phyloP scores from a whole-genome alignment of 129 eudicot genomes.

The Ambrosia trifida region DNA sequence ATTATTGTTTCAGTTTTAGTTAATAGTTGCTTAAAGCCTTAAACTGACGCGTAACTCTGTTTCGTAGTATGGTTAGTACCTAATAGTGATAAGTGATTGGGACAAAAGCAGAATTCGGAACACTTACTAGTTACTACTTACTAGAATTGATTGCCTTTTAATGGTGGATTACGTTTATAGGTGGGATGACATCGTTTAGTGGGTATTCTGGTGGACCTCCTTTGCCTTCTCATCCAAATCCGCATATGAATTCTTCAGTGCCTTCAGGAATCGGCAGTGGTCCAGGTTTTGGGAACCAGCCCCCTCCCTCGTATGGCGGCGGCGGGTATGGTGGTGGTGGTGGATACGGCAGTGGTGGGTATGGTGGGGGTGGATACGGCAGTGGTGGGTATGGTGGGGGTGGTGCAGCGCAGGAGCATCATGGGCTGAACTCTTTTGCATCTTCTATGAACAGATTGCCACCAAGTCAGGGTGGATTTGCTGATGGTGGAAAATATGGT shows the following conservation, averaged over 20 bases:
- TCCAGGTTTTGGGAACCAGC: constrained; percentile 57
- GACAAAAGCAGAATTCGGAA: not conserved
- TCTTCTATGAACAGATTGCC: constrained; percentile 58
- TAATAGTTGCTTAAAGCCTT: not conserved
- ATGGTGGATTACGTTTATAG: constrained; percentile 35
- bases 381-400: constrained; percentile 41
- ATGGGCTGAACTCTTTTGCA: constrained; percentile 40
- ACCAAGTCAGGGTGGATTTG: constrained; percentile 56
- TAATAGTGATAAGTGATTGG: not conserved
- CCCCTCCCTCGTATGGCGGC: constrained; percentile 36
- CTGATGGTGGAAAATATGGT: constrained; percentile 70
- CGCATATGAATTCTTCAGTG: constrained; percentile 35
- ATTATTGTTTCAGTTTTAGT: not conserved
- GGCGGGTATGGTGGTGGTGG: constrained; percentile 31
- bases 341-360: constrained; percentile 51
- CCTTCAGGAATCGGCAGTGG: constrained; percentile 37
- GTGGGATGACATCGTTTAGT: constrained; percentile 32
- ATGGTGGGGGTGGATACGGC: constrained; percentile 46
- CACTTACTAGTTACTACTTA: not conserved
- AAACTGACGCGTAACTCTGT: not conserved
- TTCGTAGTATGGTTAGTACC: not conserved
- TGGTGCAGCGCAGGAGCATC: constrained; percentile 48
- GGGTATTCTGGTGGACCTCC: constrained; percentile 50
- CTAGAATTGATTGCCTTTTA: not conserved
- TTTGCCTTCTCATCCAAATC: constrained; percentile 42